phyloP scores from a whole-genome alignment of 352 stramenopile genomes.

The Globisporangium spiculum region DNA sequence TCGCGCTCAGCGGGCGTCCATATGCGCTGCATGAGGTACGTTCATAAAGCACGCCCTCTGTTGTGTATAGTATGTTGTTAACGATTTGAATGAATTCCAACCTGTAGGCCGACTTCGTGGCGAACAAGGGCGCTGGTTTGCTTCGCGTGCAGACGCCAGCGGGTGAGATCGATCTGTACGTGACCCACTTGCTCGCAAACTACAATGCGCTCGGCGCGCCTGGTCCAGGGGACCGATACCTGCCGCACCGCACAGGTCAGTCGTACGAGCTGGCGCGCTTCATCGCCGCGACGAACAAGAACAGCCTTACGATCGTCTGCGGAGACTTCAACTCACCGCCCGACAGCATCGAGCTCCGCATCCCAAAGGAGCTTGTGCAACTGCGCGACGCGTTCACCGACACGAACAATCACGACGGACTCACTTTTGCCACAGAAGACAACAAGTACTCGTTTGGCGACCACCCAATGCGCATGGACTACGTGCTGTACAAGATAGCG shows the following conservation, averaged over 20 bases:
- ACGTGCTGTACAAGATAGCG: constrained; percentile 69
- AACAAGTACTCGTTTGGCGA: constrained; percentile 83
- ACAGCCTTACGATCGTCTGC: constrained; percentile 57
- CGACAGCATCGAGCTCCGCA: constrained; percentile 65
- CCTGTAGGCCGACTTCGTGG: constrained; percentile 58
- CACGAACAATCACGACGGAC: constrained; percentile 55
- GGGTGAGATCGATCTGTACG: constrained; percentile 70
- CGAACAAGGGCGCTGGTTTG: constrained; percentile 74
- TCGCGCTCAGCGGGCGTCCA: constrained; percentile 68
- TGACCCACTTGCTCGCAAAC: constrained; percentile 77
- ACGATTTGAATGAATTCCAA: background rate
- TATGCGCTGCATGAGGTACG: constrained; percentile 66
- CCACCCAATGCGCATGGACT: constrained; percentile 85
- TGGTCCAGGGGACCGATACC: constrained; percentile 62
- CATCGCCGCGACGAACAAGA: constrained; percentile 55
- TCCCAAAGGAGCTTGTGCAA: constrained; percentile 46
- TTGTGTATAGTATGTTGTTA: background rate
- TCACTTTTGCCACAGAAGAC: constrained; percentile 74
- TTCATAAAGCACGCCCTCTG: background rate
- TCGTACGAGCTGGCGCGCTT: constrained; percentile 77
- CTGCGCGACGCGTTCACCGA: constrained; percentile 73
- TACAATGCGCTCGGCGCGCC: constrained; percentile 72
- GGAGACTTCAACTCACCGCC: constrained; percentile 83
- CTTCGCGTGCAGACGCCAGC: constrained; percentile 57
- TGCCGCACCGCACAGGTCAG: constrained; percentile 59